Evolutionary conservation across 371 early-diverging fungal species (phyloP), one percentile per base, ranked within the genome.

Genomic region (Haplosporangium sp.): DNA sequence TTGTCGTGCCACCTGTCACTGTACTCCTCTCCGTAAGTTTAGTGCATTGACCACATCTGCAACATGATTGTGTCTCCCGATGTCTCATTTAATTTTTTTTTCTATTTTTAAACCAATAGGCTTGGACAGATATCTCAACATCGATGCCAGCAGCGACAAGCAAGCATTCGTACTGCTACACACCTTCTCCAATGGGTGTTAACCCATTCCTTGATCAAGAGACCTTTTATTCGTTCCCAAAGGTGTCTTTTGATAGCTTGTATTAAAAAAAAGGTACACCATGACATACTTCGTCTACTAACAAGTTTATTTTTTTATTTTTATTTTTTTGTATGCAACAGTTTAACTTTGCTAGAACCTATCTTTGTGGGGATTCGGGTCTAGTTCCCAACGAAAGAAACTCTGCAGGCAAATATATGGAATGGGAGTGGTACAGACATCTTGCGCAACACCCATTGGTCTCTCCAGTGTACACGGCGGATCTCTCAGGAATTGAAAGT

Each of bases 381-480:
- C 37, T 74, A 19, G 57, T 55, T 4, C 82, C 82, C 1, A 81
- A 81, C 47, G 75, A 75, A 62, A 38, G 82, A 15, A 75, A 66
- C 48, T 47, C 65, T n/a, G 37, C 35, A 19, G 74, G 74, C 0
- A 61, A 71, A 19, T 58, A 61, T 19, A 19, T 81, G 40, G 67
- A 65, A 47, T 81, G 82, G 82, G 75, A 75, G 10, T 81, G 82
- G 82, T 81, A 81, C 50, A 45, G 72, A 13, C 82, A 81, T 61
- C 27, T 81, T 27, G 75, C 82, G 2, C 82, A 81, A 50, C 82
- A 81, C 11, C 82, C 82, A 0, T 39, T 81, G 20, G 82, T 74
- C 1, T 61, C 63, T 0, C 63, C 75, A 4, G 82, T 72, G 1
- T 75, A 71, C 53, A 75, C 82, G 2, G 75, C 82, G 4, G 62